Evolutionary conservation across 495 filamentous ascomycete genomes (phyloP), one percentile per base, ranked within the genome.

Genomic region (Penicillium daleae): DNA sequence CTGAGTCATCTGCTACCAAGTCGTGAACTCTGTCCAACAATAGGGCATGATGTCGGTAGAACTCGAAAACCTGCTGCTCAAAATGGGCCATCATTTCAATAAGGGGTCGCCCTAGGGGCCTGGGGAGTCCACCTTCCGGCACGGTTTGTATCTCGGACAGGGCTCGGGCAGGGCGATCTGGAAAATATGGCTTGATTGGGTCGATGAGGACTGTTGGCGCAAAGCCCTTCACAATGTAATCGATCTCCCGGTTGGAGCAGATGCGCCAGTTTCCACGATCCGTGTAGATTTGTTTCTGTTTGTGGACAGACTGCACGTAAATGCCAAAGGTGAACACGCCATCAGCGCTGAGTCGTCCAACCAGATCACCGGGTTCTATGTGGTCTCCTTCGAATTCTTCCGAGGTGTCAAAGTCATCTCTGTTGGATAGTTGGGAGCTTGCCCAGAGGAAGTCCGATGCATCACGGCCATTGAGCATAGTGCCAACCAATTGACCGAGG

Each of bases 191-290:
- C 8, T 86, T 69, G 27, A 97, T 66, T 6, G 85, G 79, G 15
- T 80, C 71, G 15, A 95, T 66, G 49, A 88, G 76, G 17, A 83
- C 74, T 3, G 76, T 79, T 6, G 83, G 65, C 19, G 86, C 82
- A 71, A 93, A 93, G 1, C 74, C 74, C 58, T 86, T 87, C 53
- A 93, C 77, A 6, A 86, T 81, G 70, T 88, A 94, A 51, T 84
- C 79, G 7, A 87, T 66, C 49, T 75, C 67, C 44, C 75, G 65
- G 6, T 72, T 62, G 2, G 62, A 66, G 51, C 79, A 78, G 37
- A 88, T 78, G n/a, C 89, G 78, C 91, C 91, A 96, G 63, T 86
- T 86, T 24, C 92, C 92, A 31, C 83, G 78, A 50, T 81, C 80
- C 0, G 87, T 88, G 70, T 93, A 93, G 69, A 90, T 93, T 58